phyloP scores from a whole-genome alignment of 305 asterid species.

The Caryopteris hybrid region DNA sequence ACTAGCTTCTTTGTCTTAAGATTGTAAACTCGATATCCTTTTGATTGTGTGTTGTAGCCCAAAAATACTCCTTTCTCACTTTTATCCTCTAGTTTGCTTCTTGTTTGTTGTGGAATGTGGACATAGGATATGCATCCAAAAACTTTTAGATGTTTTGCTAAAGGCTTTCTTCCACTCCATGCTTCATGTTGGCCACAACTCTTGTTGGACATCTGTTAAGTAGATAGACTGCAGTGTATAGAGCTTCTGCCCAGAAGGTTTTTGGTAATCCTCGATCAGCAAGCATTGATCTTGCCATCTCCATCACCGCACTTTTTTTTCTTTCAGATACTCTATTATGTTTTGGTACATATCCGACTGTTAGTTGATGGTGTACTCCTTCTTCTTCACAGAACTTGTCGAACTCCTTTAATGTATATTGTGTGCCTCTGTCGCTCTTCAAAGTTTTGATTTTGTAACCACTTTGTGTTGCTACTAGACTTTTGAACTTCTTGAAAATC shows the following conservation, averaged over 20 bases:
- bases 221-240: background rate
- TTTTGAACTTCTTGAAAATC: background rate
- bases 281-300: background rate
- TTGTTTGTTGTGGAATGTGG: too few relatives aligned
- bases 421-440: background rate
- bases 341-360: background rate
- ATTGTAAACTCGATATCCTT: too few relatives aligned
- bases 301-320: background rate
- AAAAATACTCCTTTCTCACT: too few relatives aligned
- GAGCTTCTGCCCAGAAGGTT: background rate
- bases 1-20: too few relatives aligned
- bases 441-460: background rate
- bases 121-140: background rate
- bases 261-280: background rate
- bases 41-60: too few relatives aligned
- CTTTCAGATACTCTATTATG: background rate
- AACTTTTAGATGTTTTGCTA: background rate
- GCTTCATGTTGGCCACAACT: background rate
- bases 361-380: background rate
- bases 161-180: background rate
- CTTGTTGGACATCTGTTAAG: background rate
- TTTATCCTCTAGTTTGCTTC: too few relatives aligned
- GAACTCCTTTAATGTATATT: background rate
- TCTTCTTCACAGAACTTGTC: background rate
- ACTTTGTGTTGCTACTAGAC: background rate